phyloP scores from a whole-genome alignment of 305 asterid species.

The Ilex paraguariensis region DNA sequence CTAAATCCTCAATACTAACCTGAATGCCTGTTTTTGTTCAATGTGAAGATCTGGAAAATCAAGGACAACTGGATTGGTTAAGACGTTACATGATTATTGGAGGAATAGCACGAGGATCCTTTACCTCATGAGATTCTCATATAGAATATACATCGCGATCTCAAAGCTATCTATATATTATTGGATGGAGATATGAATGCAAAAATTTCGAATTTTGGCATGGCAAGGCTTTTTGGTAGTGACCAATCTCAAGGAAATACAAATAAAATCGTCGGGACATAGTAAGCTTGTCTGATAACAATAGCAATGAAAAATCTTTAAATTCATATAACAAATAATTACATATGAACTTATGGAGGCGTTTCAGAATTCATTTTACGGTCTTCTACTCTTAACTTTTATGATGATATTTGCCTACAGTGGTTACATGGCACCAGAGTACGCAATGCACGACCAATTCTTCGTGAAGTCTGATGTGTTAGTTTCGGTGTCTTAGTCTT shows the following conservation, averaged over 20 bases:
- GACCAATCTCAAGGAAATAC: slow-evolving; percentile 25
- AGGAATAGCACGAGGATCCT: neutral
- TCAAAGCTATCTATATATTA: slow-evolving; percentile 27
- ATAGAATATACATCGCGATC: slow-evolving; percentile 36
- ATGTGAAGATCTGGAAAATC: neutral
- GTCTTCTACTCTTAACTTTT: no score
- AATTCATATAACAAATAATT: no score
- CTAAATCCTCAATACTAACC: no score
- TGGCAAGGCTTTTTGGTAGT: slow-evolving; percentile 21
- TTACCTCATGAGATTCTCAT: slow-evolving; percentile 39
- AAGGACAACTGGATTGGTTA: neutral
- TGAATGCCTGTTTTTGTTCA: neutral
- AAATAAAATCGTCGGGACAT: slow-evolving; percentile 23
- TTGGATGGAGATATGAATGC: slow-evolving; percentile 31
- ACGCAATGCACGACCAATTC: slow-evolving; percentile 7
- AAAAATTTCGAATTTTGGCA: slow-evolving; percentile 36
- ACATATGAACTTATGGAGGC: neutral
- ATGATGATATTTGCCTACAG: slow-evolving; percentile 6
- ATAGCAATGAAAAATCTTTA: no score
- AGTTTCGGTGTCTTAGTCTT: slow-evolving; percentile 16
- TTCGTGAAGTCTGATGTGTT: slow-evolving; percentile 16
- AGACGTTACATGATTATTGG: neutral
- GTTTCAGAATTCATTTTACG: no score
- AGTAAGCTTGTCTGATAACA: slow-evolving; percentile 13
- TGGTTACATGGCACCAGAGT: slow-evolving; percentile 25